Conservation (phyloP, 164 flowering plant genomes). For the Sextonia rubra region DNA sequence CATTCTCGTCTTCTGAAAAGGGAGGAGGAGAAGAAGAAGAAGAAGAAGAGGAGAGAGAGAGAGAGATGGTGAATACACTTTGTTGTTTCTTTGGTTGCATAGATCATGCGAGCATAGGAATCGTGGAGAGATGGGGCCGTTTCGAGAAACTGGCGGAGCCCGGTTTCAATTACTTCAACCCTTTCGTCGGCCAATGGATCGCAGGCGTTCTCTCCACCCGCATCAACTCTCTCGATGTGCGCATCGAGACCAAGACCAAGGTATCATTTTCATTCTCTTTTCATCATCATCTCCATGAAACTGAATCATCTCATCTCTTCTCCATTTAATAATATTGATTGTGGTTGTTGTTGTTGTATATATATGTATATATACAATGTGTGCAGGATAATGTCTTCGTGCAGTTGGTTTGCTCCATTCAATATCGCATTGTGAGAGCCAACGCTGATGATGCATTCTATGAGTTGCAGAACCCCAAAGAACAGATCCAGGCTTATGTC, state of each 20-base stretch:
- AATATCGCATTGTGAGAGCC: conserved; percentile 64
- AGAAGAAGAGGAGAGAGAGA: conserved; percentile 2
- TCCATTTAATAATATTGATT: too few relatives aligned
- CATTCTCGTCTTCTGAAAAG: too few relatives aligned
- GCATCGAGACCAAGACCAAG: conserved; percentile 97
- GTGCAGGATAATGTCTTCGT: conserved; percentile 96
- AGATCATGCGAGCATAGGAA: conserved; percentile 74
- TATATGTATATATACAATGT: too few relatives aligned
- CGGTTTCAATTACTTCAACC: conserved; percentile 73
- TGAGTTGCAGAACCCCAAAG: conserved; percentile 88
- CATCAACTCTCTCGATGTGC: conserved; percentile 81
- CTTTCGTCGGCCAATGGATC: conserved; percentile 63
- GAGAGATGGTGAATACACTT: conserved; percentile 53
- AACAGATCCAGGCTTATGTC: conserved; percentile 95
- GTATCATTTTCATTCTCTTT: conserved; percentile 21
- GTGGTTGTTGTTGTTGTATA: too few relatives aligned
- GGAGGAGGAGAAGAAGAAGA: neutral
- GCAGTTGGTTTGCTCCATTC: conserved; percentile 86
- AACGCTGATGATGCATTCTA: conserved; percentile 99
- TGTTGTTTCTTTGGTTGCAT: conserved; percentile 54
- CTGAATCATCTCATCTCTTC: too few relatives aligned
- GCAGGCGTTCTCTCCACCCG: conserved; percentile 81
- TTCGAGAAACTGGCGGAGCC: conserved; percentile 67
- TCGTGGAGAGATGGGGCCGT: conserved; percentile 85
- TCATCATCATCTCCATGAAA: too few relatives aligned